These are phyloP conservation scores for Tetraselmis chui DNA, from an alignment of 139 green algal species.

Conservation along the genomic window DNA sequence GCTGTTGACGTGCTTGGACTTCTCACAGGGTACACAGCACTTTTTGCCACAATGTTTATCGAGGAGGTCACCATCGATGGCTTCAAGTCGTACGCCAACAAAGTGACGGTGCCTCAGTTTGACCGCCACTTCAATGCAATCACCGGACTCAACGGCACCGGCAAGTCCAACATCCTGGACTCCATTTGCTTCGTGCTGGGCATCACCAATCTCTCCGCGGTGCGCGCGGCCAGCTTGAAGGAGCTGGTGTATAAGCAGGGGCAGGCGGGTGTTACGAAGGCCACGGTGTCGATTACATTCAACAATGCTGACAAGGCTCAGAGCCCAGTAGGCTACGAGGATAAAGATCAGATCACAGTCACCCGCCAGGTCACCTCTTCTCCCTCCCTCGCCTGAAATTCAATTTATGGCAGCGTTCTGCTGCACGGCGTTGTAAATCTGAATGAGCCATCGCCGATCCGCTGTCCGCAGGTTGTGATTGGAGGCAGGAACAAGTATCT, in stretches of 20 bases:
- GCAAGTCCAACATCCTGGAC: slow-evolving; percentile 99
- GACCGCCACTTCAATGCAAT: slow-evolving; percentile 98
- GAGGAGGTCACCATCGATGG: slow-evolving; percentile 93
- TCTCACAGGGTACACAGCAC: too few relatives aligned
- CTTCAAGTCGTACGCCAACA: slow-evolving; percentile 97
- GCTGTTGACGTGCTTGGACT: too few relatives aligned
- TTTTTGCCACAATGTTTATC: slow-evolving; percentile 90
- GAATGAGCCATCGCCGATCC: not conserved
- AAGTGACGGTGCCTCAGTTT: slow-evolving; percentile 77
- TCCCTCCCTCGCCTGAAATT: not conserved
- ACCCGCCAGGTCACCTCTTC: slow-evolving; percentile 69
- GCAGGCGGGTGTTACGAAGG: slow-evolving; percentile 94
- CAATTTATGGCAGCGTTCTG: not conserved
- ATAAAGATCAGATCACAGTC: slow-evolving; percentile 88
- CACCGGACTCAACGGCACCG: slow-evolving; percentile 94
- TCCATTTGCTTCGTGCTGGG: slow-evolving; percentile 98
- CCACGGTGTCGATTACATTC: slow-evolving; percentile 94
- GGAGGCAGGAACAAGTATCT: slow-evolving; percentile 95
- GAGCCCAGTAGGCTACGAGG: slow-evolving; percentile 84
- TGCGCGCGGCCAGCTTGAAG: slow-evolving; percentile 84
- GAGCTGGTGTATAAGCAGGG: slow-evolving; percentile 99
- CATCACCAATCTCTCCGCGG: slow-evolving; percentile 90
- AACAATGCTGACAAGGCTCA: slow-evolving; percentile 80
- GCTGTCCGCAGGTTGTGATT: slow-evolving; percentile 77
- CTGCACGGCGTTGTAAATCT: not conserved